A percentile compares a stretch with the other conserved stretches of the same genome.
These are phyloP conservation scores for Vaccinium macrocarpon DNA, from an alignment of 148 eudicot genomes.

Conservation along the genomic window DNA sequence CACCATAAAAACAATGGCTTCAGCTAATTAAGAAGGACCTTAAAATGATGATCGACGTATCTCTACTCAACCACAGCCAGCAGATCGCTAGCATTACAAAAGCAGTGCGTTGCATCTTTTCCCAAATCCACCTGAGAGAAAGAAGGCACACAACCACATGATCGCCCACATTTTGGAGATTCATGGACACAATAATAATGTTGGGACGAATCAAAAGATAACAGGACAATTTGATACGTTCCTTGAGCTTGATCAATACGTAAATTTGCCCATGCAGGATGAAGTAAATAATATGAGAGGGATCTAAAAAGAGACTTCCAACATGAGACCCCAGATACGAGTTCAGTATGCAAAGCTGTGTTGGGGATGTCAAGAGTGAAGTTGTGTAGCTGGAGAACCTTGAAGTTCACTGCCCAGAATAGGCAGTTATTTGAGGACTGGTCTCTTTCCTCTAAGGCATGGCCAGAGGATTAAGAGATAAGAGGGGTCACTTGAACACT, in stretches of 20 bases:
- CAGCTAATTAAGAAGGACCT: neutral
- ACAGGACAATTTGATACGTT: neutral
- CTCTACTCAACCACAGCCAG: conserved; percentile 78
- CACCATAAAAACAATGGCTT: conserved; percentile 6
- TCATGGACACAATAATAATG: neutral
- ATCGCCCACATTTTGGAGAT: neutral
- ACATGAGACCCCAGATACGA: no score
- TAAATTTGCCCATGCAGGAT: neutral
- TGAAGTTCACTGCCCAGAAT: no score
- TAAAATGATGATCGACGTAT: neutral
- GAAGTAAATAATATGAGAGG: no score
- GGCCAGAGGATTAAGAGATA: no score
- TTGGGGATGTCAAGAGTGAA: no score
- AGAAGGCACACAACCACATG: neutral
- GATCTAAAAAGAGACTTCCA: no score
- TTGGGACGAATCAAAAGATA: neutral
- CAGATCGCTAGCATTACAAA: conserved; percentile 75
- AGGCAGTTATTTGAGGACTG: no score
- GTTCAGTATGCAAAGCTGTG: no score
- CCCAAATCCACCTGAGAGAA: conserved; percentile 56
- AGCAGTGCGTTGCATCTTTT: conserved; percentile 56
- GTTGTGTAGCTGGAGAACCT: no score
- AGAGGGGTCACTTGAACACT: no score
- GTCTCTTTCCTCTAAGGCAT: no score
- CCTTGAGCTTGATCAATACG: neutral